phyloP scores from a whole-genome alignment of 352 stramenopile genomes.

The Phytophthora syringae region DNA sequence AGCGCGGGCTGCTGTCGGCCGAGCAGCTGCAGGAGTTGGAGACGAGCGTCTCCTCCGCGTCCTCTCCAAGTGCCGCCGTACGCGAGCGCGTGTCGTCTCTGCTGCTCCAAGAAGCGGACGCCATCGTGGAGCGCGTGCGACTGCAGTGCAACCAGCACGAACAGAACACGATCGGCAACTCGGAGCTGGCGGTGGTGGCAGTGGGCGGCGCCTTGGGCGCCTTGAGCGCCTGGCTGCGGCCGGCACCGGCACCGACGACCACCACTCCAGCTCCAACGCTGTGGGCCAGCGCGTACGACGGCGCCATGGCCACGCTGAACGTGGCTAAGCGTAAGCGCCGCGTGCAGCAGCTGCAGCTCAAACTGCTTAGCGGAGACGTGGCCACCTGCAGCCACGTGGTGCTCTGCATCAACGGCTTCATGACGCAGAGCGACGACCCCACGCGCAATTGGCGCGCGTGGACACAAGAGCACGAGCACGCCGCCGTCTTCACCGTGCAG shows the following conservation, averaged over 20 bases:
- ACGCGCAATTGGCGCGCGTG: constrained; percentile 68
- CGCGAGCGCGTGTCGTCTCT: constrained; percentile 28
- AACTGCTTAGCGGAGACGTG: constrained; percentile 72
- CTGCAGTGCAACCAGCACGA: constrained; percentile 62
- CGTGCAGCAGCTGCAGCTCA: constrained; percentile 72
- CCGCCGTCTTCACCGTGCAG: constrained; percentile 71
- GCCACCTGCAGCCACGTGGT: constrained; percentile 61
- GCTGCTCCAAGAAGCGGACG: constrained; percentile 55
- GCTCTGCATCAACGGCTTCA: constrained; percentile 89
- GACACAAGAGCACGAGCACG: constrained; percentile 34
- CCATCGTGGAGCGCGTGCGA: constrained; percentile 54
- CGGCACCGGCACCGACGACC: constrained; percentile 12
- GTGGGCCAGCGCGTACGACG: constrained; percentile 79
- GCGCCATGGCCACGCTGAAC: constrained; percentile 76
- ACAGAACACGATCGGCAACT: constrained; percentile 47
- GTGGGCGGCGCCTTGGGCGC: constrained; percentile 68
- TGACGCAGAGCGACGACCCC: constrained; percentile 80
- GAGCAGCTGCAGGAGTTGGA: constrained; percentile 44
- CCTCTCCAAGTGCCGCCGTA: constrained; percentile 2
- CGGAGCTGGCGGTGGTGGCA: constrained; percentile 69
- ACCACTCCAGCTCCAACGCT: constrained; percentile 37
- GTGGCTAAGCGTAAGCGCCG: constrained; percentile 66
- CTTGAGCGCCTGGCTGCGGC: constrained; percentile 72
- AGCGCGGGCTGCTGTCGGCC: constrained; percentile 40
- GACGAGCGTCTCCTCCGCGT: constrained; percentile 4